Evolutionary conservation across 2,329 filamentous ascomycete species (phyloP).

Genomic region (Exophiala dermatitidis): DNA sequence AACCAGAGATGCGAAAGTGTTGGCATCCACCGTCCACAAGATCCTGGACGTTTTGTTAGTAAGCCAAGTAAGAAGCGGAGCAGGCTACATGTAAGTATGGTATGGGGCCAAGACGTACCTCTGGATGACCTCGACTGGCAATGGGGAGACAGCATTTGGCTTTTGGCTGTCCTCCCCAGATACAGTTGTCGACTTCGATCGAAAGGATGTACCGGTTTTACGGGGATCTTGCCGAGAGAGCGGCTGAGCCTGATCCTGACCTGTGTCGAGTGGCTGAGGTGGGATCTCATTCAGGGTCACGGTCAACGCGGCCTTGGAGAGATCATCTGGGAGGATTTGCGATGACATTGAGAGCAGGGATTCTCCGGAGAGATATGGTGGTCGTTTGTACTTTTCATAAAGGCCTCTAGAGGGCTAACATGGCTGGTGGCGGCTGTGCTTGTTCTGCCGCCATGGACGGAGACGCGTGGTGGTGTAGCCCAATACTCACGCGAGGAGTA

Average conservation of each 20-base stretch:
- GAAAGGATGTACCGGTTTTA: neutral
- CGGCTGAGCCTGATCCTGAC: slow-evolving; percentile 11
- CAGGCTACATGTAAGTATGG: neutral
- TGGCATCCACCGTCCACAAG: slow-evolving; percentile 41
- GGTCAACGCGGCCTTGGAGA: slow-evolving; percentile 11
- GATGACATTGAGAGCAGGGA: neutral
- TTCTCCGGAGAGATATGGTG: slow-evolving; percentile 9
- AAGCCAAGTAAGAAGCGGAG: neutral
- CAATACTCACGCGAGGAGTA: too few relatives aligned
- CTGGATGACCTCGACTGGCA: slow-evolving; percentile 23
- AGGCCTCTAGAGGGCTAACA: too few relatives aligned
- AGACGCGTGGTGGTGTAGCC: too few relatives aligned
- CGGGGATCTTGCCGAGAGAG: slow-evolving; percentile 8
- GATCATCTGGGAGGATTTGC: slow-evolving; percentile 14
- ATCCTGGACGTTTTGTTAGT: slow-evolving; percentile 34
- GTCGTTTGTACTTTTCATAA: too few relatives aligned
- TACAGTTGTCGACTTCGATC: slow-evolving; percentile 5
- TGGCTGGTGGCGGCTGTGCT: too few relatives aligned
- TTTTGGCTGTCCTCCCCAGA: slow-evolving; percentile 1
- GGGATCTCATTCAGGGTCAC: slow-evolving; percentile 18
- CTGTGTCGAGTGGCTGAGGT: slow-evolving; percentile 20
- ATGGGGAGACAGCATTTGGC: slow-evolving; percentile 17
- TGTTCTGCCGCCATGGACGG: too few relatives aligned
- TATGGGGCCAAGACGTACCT: slow-evolving; percentile 9
- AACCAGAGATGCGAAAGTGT: slow-evolving; percentile 42